Evolutionary conservation across 768 basidiomycete species (phyloP).

Genomic region (Panaeolus papilionaceus): DNA sequence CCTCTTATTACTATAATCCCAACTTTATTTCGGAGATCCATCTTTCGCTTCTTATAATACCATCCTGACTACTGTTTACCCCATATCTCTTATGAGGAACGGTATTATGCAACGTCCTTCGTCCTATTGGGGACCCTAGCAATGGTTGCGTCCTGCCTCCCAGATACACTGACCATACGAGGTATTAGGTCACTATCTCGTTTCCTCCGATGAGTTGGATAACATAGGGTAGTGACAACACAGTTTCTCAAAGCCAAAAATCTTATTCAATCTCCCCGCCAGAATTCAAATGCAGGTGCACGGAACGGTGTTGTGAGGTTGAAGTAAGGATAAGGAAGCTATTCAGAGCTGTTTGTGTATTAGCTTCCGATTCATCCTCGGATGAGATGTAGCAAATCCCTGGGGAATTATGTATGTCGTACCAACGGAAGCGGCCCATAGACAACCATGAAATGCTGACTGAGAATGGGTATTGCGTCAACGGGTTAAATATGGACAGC

Average conservation of each 20-base stretch:
- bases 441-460: neutral
- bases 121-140: neutral
- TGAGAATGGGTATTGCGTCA: neutral
- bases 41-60: neutral
- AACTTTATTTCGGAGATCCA: neutral
- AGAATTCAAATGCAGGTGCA: neutral
- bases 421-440: too few relatives aligned
- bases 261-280: neutral
- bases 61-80: neutral
- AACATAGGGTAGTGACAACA: neutral
- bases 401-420: too few relatives aligned
- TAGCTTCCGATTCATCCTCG: neutral
- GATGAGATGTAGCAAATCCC: neutral
- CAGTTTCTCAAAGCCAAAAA: neutral
- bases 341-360: neutral
- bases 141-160: neutral
- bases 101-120: neutral
- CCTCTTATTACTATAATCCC: conserved; percentile 2
- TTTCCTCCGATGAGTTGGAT: neutral
- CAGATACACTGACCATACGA: neutral
- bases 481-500: neutral
- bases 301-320: neutral
- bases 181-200: neutral
- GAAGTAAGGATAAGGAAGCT: neutral
- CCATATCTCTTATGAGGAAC: neutral